These are phyloP conservation scores for Fusarium chuoi DNA, from an alignment of 2,329 filamentous ascomycete genomes.

Conservation along the genomic window DNA sequence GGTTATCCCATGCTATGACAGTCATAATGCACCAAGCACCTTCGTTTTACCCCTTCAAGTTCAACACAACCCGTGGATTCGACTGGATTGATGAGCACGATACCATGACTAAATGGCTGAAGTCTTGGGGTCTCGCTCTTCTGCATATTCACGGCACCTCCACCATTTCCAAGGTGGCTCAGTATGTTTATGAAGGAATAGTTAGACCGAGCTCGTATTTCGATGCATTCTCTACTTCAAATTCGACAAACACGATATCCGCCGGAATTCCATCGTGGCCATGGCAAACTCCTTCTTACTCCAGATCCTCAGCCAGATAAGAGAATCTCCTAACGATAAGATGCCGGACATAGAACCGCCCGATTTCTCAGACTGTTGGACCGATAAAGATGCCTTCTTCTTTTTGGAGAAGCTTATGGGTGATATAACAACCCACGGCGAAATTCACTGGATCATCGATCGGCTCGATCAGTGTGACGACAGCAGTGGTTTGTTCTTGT, in stretches of 20 bases:
- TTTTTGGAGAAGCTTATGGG: not conserved
- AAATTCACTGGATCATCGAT: not conserved
- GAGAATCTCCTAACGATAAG: not conserved
- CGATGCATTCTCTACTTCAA: constrained; percentile 3
- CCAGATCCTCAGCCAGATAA: not conserved
- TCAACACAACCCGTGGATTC: not conserved
- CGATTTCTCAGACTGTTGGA: not conserved
- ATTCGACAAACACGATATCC: not conserved
- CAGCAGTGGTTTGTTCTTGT: not conserved
- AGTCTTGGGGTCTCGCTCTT: not conserved
- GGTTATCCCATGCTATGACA: not conserved
- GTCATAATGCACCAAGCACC: not conserved
- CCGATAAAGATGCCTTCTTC: not conserved
- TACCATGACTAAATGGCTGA: not conserved
- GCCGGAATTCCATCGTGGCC: not conserved
- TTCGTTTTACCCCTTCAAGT: not conserved
- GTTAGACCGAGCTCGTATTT: not conserved
- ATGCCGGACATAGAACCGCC: not conserved
- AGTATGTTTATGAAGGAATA: not conserved
- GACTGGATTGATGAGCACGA: not conserved
- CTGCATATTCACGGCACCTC: not conserved
- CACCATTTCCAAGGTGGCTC: not conserved
- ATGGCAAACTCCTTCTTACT: not conserved
- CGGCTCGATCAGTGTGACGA: not conserved
- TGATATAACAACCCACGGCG: not conserved